Evolutionary conservation across 345 rosid genomes (phyloP).

Genomic region (Psidium friedrichsthalianum): DNA sequence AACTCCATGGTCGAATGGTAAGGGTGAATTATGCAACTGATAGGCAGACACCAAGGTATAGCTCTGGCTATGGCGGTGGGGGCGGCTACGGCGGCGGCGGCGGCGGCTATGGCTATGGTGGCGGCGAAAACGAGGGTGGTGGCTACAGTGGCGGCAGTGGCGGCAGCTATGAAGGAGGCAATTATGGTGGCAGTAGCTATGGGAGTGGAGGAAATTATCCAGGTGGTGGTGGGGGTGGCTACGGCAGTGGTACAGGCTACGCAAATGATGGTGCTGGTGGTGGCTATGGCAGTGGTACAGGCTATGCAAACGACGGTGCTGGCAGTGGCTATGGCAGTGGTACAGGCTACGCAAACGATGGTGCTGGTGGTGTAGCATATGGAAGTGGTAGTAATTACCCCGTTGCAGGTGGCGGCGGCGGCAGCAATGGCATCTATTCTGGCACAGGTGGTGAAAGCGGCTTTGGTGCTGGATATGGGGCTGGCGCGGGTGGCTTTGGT

Average conservation of each 20-base stretch:
- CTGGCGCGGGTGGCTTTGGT: constrained; percentile 1
- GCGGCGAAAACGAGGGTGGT: neutral
- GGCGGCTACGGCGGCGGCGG: constrained; percentile 15
- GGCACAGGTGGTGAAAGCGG: constrained; percentile 12
- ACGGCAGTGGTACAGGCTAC: constrained; percentile 14
- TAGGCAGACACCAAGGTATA: constrained; percentile 22
- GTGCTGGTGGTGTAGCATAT: neutral
- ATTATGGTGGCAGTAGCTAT: constrained; percentile 8
- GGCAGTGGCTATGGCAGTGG: constrained; percentile 18
- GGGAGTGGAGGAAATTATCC: neutral
- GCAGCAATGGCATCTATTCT: neutral
- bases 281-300: constrained; percentile 15
- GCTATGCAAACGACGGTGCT: constrained; percentile 3
- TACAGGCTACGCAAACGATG: neutral
- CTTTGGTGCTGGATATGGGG: constrained; percentile 8
- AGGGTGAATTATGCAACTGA: constrained; percentile 82
- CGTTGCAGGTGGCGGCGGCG: constrained; percentile 12
- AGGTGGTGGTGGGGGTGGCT: constrained; percentile 6
- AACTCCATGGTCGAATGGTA: constrained; percentile 63
- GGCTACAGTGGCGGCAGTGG: constrained; percentile 9
- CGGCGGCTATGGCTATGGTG: constrained; percentile 22
- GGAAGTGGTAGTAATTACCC: constrained; percentile 10
- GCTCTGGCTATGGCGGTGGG: constrained; percentile 10
- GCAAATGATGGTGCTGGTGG: neutral
- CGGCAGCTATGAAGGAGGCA: constrained; percentile 16